Evolutionary conservation across 2,329 filamentous ascomycete genomes (phyloP), one percentile per base, ranked within the genome.

Genomic region (Fusarium bactridioides): DNA sequence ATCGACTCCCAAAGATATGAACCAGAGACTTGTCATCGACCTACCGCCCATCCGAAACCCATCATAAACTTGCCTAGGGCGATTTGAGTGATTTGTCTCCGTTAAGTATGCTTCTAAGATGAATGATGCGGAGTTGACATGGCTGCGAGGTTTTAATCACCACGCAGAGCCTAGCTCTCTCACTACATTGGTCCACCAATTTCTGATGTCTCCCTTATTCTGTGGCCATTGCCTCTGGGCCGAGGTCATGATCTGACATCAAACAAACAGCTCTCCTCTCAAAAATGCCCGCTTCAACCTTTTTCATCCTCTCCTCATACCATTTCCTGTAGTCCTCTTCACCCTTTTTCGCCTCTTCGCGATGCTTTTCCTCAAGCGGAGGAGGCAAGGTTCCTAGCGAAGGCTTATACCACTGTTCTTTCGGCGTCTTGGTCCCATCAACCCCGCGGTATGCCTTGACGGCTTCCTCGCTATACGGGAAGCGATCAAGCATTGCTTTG

Each of bases 361-460:
- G 53, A 40, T 68, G 35, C 5, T 68, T 10, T 21, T 69, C 58
- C 23, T 38, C 57, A 1, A 68, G 11, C 1, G 41, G 58, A 3
- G 48, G 43, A 16, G 65, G 63, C 15, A 68, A 29, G 1, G 41
- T 56, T 13, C 44, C 65, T 1, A 50, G 33, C 6, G 21, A 19
- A 12, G 63, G 65, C 25, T 62, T 47, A 4, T 51, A 53, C 63
- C 63, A 67, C 27, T 62, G 33, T 3, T 57, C 56, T 25, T 62
- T 56, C 7, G 63, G 63, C 2, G 35, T 78, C 15, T 82, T 83
- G 78, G 81, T 80, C 79, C 59, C 77, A 35, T 76, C 69, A 19
- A 73, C 54, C 6, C 69, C 74, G 10, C 67, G 59, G 11, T 61
- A 73, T 3, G 9, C 23, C 19, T 48, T 44, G 23, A 65, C 64